Conservation (phyloP, 495 filamentous ascomycete genomes). For the Apodospora peruviana region DNA sequence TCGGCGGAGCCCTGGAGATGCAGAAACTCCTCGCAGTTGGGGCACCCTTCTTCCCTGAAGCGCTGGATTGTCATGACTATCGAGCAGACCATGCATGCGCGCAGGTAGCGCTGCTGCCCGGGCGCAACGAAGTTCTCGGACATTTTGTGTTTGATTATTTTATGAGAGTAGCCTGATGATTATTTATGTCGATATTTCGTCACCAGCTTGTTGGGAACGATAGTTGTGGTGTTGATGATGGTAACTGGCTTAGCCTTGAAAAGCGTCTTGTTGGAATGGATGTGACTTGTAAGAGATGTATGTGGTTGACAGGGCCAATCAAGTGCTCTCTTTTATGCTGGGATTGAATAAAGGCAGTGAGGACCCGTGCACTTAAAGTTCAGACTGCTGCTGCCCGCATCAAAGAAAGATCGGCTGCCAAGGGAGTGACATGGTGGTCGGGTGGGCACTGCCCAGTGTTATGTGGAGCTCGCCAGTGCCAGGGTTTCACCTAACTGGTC, state of each 20-base stretch:
- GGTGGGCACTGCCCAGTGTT: not conserved
- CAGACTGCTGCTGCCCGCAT: too few species aligned
- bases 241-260: too few species aligned
- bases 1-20: slow-evolving; percentile 73
- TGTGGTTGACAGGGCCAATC: too few species aligned
- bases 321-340: too few species aligned
- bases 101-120: slow-evolving; percentile 70
- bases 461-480: not conserved
- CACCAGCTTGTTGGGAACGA: too few species aligned
- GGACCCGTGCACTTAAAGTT: too few species aligned
- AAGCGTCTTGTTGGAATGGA: not conserved
- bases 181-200: too few species aligned
- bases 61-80: slow-evolving; percentile 76
- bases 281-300: too few species aligned
- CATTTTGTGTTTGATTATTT: slow-evolving; percentile 19
- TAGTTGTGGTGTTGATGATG: not conserved
- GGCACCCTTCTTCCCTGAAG: slow-evolving; percentile 82
- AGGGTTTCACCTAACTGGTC: not conserved
- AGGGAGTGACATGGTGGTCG: not conserved
- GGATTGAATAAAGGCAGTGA: too few species aligned
- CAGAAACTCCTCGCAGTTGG: slow-evolving; percentile 92
- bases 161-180: too few species aligned
- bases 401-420: not conserved
- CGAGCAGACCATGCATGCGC: slow-evolving; percentile 97
- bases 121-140: slow-evolving; percentile 56